Base-by-base conservation (phyloP, 371 early-diverging fungal genomes). In the Furculomyces boomerangus region DNA sequence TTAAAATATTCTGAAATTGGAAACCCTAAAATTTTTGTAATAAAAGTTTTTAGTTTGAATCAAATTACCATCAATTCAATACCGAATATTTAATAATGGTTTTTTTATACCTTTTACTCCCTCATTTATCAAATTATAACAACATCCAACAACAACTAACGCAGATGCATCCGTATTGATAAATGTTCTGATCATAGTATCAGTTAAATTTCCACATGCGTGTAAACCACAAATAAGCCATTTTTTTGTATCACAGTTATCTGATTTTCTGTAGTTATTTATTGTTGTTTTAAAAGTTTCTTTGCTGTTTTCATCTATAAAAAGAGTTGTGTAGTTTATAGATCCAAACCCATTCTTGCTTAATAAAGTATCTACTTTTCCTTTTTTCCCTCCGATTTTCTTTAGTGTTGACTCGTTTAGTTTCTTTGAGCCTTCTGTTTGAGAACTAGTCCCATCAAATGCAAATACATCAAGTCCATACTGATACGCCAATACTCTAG, bases 141-240 rank as follows among this genome's bases (percentile, higher is more conserved):
- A 91, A 68, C 92, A 91, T 0, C 87, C 84, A 5, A 90, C 89
- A 60, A 75, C 75, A 27, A 83, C 87, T 30, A 89, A 65, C 13
- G 76, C 78, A 0, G 60, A 57, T 1, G 87, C 84, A 14, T 73
- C 64, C 39, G 78, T 75, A 48, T 76, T 65, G 1, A 76, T 71
- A 68, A 85, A 91, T 45, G 86, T 65, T 26, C 75, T 74, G 20
- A 89, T 71, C 56, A 82, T 79, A 22, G 79, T 70, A 50, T 79
- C 77, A 2, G 86, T 74, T 47, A 91, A 58, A 56, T 90, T 82
- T 3, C 92, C 92, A 54, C 92, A 91, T 0, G 90, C 79, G 59
- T 91, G 90, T 8, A 90, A 71, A 1, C 91, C 89, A 48, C 86
- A 84, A 0, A 89, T 68, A 39, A 86, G 64, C 84, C 84, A 88